Evolutionary conservation across 2,329 filamentous ascomycete species (phyloP).

Genomic region (Pseudogymnoascus sp.): DNA sequence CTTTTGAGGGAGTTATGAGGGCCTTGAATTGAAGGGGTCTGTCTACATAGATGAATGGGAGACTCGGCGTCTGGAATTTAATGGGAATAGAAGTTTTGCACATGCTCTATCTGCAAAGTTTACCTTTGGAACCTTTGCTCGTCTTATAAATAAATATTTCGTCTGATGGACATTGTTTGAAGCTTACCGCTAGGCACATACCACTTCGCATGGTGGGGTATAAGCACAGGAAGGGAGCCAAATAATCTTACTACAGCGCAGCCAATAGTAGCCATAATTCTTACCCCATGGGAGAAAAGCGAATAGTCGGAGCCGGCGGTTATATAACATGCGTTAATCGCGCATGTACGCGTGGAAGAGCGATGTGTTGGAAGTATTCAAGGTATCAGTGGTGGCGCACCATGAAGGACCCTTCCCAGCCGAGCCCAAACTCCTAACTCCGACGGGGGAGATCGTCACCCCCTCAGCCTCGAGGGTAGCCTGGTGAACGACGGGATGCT

Average conservation of each 20-base stretch:
- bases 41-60: neutral
- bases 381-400: neutral
- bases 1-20: constrained; percentile 88
- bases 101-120: neutral
- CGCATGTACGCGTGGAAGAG: neutral
- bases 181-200: neutral
- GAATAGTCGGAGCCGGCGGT: neutral
- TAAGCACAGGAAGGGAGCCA: neutral
- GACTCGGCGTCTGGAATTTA: neutral
- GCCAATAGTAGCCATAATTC: neutral
- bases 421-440: neutral
- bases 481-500: neutral
- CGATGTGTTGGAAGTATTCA: neutral
- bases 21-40: constrained; percentile 37
- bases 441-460: neutral
- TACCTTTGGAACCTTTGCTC: neutral
- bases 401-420: neutral
- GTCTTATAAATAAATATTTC: no score
- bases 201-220: neutral
- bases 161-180: neutral
- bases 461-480: neutral
- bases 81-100: neutral
- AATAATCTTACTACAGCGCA: neutral
- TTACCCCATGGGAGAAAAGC: neutral
- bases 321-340: constrained; percentile 1